These are phyloP conservation scores for Striga hermonthica DNA, from an alignment of 305 asterid species.

Conservation along the genomic window DNA sequence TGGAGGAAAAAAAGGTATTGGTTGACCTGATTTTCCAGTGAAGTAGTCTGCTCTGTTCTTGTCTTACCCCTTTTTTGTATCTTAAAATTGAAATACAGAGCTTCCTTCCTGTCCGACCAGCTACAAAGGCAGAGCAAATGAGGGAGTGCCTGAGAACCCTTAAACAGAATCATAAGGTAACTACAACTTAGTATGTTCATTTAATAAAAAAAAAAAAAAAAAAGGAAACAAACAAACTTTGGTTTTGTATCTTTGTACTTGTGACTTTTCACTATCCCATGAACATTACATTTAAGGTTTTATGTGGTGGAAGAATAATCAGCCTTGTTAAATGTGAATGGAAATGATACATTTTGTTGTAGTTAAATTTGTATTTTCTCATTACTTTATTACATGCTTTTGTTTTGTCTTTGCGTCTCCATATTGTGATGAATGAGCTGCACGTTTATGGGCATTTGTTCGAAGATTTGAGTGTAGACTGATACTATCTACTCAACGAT, in stretches of 20 bases:
- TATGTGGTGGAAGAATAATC: not conserved
- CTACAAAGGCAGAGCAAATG: constrained; percentile 90
- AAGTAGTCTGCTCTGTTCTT: constrained; percentile 22
- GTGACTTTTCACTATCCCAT: constrained; percentile 5
- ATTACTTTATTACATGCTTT: not conserved
- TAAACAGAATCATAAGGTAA: constrained; percentile 85
- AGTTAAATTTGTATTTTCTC: too few relatives aligned
- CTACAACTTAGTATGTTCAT: constrained; percentile 23
- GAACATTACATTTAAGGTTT: constrained; percentile 2
- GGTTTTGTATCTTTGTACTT: constrained; percentile 17
- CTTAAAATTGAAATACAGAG: constrained; percentile 48
- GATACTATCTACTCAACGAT: not conserved
- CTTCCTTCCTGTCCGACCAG: constrained; percentile 82
- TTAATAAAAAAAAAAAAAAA: not conserved
- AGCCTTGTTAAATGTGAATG: constrained; percentile 22
- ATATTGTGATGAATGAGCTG: constrained; percentile 13
- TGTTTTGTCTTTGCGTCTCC: constrained; percentile 1
- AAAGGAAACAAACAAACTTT: not conserved
- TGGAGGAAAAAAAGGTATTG: constrained; percentile 82
- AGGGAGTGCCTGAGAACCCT: constrained; percentile 89
- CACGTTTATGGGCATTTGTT: constrained; percentile 10
- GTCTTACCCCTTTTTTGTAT: constrained; percentile 20
- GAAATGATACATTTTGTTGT: not conserved
- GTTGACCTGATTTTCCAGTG: constrained; percentile 12
- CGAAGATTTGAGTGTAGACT: not conserved